Evolutionary conservation across 176 grass and related monocot genomes (phyloP), one percentile per base, ranked within the genome.

Genomic region (Carex scoparia): DNA sequence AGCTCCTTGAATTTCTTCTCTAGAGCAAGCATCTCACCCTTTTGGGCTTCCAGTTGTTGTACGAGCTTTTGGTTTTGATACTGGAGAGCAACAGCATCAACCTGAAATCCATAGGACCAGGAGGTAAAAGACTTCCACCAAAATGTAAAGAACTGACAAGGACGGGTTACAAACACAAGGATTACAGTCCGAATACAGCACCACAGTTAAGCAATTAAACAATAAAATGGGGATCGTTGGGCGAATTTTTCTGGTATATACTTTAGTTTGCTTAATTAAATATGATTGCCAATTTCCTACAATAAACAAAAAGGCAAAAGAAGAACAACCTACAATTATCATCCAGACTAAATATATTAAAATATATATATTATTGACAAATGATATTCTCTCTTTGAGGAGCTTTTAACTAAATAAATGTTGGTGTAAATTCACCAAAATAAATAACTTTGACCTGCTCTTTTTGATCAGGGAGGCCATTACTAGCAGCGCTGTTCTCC

Each of bases 51-150:
- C 86, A 98, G 75, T 66, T 93, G 92, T 81, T 98, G 91, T 79
- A 98, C 89, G 65, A 98, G 87, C 54, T 87, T 94, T 88, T 98
- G 95, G 84, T 98, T 98, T 87, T 98, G 92, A 72, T 98, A 85
- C 58, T 98, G 91, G 73, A 98, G 95, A 81, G 89, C 87, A 65
- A 86, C 18, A 10, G 93, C 86, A 89, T 98, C 92, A 87, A 98
- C 94, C 95, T 93, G 81, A 63, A 76, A 54, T 78, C 37, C 37
- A 7, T 18, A 40, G 6, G 16, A 32, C 64, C 12, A 3, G 23
- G 37, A 75, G 62, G 33, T 60, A 62, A 86, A 32, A 69, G 10
- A 69, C 4, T 23, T 64, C 27, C 49, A 77, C 55, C 31, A 86
- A 64, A 79, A 79, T 44, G 37, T 51, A 49, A 79, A 49, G 13